A percentile compares a stretch with the other conserved stretches of the same genome.
phyloP scores from a whole-genome alignment of 2,329 filamentous ascomycete species.

The Lachnum nothofagi region DNA sequence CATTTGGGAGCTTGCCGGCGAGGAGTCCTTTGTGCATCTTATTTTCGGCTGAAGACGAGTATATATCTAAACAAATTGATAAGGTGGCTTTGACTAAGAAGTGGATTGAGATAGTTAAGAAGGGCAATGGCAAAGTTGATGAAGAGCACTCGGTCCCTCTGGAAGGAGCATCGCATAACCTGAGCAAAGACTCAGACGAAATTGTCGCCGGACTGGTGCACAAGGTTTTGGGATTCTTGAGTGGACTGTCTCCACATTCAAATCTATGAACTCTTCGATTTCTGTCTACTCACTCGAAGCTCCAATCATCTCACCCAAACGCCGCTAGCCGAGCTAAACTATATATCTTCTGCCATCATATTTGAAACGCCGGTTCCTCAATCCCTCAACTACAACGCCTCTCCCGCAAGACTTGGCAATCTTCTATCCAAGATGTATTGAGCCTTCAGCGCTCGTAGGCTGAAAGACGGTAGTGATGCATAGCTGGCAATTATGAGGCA shows the following conservation, averaged over 20 bases:
- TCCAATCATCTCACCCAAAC: no score
- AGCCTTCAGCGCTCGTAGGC: no score
- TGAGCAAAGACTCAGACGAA: conserved; percentile 41
- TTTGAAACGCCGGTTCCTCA: no score
- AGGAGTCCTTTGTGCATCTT: conserved; percentile 44
- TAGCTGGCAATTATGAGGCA: no score
- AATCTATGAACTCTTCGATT: no score
- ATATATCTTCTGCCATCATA: no score
- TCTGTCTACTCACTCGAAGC: no score
- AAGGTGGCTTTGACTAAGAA: conserved; percentile 42
- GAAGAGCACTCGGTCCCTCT: conserved; percentile 45
- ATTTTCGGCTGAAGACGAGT: conserved; percentile 47
- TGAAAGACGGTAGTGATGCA: no score
- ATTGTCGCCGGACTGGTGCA: conserved; percentile 45
- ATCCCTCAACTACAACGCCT: no score
- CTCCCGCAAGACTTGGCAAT: no score
- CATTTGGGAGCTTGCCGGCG: conserved; percentile 50
- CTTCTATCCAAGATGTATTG: no score
- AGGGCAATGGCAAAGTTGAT: conserved; percentile 43
- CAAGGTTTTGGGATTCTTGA: conserved; percentile 47
- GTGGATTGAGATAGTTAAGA: conserved; percentile 44
- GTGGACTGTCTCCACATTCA: conserved; percentile 14
- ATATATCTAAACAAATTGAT: conserved; percentile 43
- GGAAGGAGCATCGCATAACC: conserved; percentile 45
- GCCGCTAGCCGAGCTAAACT: no score